phyloP scores from a whole-genome alignment of 306 rosid species.

The Trifolium fragiferum region DNA sequence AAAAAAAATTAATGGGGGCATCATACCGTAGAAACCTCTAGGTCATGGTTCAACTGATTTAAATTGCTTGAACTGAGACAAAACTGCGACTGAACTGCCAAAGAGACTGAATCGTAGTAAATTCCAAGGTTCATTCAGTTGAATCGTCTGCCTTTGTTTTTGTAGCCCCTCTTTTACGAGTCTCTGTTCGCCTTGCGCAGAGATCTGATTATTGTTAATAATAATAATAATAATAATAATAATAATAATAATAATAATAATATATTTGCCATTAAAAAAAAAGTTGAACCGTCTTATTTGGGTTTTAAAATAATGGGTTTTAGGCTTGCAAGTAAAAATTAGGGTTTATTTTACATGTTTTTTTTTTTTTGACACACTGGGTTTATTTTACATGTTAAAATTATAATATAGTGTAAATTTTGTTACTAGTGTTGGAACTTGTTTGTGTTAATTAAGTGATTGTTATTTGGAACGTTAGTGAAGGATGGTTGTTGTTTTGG shows the following conservation, averaged over 20 bases:
- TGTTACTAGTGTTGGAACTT: not conserved
- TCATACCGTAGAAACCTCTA: not conserved
- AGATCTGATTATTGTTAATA: too few species aligned
- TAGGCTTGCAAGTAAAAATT: not conserved
- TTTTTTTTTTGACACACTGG: not conserved
- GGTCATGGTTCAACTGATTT: not conserved
- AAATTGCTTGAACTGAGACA: not conserved
- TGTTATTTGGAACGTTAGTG: not conserved
- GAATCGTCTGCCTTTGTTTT: not conserved
- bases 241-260: too few species aligned
- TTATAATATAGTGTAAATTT: not conserved
- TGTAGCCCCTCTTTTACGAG: too few species aligned
- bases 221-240: too few species aligned
- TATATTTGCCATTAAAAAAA: too few species aligned
- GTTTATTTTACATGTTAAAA: not conserved
- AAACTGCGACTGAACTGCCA: not conserved
- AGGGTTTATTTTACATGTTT: not conserved
- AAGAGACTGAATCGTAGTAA: not conserved
- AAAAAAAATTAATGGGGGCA: not conserved
- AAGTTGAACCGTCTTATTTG: too few species aligned
- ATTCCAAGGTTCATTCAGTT: not conserved
- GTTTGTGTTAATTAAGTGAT: not conserved
- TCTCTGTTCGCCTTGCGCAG: too few species aligned
- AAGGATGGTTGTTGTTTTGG: slow-evolving; percentile 68
- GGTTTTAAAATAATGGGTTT: not conserved